Base-by-base conservation (phyloP, 768 basidiomycete species). In the Mycena polygramma region DNA sequence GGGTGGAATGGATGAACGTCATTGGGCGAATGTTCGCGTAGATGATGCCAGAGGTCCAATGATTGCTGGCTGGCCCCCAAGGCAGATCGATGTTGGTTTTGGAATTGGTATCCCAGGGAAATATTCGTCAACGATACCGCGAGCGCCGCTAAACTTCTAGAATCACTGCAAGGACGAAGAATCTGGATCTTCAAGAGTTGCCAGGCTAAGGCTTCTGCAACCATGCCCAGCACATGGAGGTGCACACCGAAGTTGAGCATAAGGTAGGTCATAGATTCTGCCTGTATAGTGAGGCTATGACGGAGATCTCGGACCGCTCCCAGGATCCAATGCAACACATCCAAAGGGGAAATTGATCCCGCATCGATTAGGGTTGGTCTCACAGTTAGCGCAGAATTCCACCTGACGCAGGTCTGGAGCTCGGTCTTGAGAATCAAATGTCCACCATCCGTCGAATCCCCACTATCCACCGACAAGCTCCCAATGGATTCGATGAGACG, bases 61-160 rank as follows among this genome's bases (percentile, higher is more conserved):
- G 69, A 52, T 37, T 70, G 51, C 17, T 70, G 45, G 58, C 49
- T 65, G 52, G 63, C 63, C 14, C 54, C 26, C 41, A 68, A 20
- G 2, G 67, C 67, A 37, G 26, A 20, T 13, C 37, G 35, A n/a
- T 57, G 39, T 45, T 30, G 67, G 7, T 22, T n/a, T 19, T 57
- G 54, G 19, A 11, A 1, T 5, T 52, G 57, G 15, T 63, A 58
- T 39, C 39, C 59, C 5, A n/a, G 52, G 1, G 65, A 57, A 2
- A 71, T 35, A 7, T 4, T 19, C 15, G 11, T 20, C 2, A 71
- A 55, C 1, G 62, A 14, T 36, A 36, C 26, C 9, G 37, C 54
- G 14, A 71, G 57, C 2, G 20, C 14, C 19, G 6, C 45, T 7
- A 30, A 57, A 24, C 17, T 30, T 30, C 30, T 6, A 30, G 30